Evolutionary conservation across 495 filamentous ascomycete species (phyloP).

Genomic region (Aspergillus sclerotiicarbonarius): DNA sequence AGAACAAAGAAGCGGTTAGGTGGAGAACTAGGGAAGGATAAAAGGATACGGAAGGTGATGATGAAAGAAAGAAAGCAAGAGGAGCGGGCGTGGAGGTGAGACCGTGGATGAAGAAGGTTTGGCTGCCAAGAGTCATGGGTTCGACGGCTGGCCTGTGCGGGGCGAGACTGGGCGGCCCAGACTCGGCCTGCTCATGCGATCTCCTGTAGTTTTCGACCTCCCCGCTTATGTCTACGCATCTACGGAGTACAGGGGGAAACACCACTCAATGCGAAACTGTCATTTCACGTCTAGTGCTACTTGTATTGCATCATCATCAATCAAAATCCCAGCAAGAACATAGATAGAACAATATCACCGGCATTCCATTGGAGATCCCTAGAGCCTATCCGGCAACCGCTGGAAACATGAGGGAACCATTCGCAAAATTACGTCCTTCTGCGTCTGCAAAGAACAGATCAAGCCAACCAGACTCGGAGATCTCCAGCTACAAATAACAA

Average conservation of each 20-base stretch:
- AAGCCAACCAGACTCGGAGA: background rate
- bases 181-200: background rate
- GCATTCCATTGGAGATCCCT: background rate
- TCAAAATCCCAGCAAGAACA: background rate
- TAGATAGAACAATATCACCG: background rate
- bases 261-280: background rate
- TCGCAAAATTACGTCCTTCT: background rate
- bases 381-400: background rate
- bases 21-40: conserved; percentile 3
- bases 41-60: conserved; percentile 3
- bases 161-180: conserved; percentile 18
- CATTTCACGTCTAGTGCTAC: background rate
- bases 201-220: background rate
- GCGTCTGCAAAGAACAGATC: background rate
- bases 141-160: conserved; percentile 18
- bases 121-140: conserved; percentile 11
- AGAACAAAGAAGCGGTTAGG: background rate
- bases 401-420: background rate
- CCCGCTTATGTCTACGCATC: too few relatives aligned
- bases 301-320: background rate
- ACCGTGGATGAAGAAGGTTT: conserved; percentile 10
- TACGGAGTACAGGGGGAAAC: background rate
- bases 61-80: conserved; percentile 12
- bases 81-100: conserved; percentile 5
- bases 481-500: conserved; percentile 3